Base-by-base conservation (phyloP, 345 rosid genomes). In the Excoecaria cochinchinensis region DNA sequence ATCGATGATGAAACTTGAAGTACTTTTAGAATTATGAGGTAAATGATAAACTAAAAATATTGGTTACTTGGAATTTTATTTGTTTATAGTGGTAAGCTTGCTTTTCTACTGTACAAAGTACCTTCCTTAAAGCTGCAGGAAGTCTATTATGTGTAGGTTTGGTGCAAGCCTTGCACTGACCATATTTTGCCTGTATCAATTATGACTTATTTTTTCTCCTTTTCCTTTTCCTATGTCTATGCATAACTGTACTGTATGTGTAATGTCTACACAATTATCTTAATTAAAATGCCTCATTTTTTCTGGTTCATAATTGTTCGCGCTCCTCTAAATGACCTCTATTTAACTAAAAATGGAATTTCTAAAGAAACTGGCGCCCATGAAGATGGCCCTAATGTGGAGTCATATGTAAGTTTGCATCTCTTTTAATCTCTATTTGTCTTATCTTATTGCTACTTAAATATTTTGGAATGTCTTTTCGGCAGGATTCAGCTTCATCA, bases 311-410 rank as follows among this genome's bases (percentile, higher is more conserved):
- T 97, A 85, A 86, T 88, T 74, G 82, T 95, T 82, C 87, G 87
- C 80, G 75, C 87, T 69, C 85, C 97, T 69, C 71, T 91, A 64
- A 71, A 15, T 75, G 96, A 93, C 77, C 88, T 95, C 56, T 81
- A 78, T 74, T 81, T 82, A 15, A 44, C 76, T 47, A 81, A 83
- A 63, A 55, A 61, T 67, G 83, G 46, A 79, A 74, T 67, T 59
- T 63, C 78, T 36, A 82, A 81, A 71, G 77, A 70, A 80, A 72
- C 13, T 19, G 48, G 15, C 59, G 75, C 67, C 57, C 74, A 72
- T 57, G 87, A 77, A 79, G 79, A 78, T 74, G 71, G 24, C 57
- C 25, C 67, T 51, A 62, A 59, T 21, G 40, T 81, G 53, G 87
- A 88, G 75, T 69, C 85, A 61, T 74, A 78, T 77, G 97, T 81